These are phyloP conservation scores for Aspergillus biplanus DNA, from an alignment of 495 filamentous ascomycete species.

Conservation along the genomic window DNA sequence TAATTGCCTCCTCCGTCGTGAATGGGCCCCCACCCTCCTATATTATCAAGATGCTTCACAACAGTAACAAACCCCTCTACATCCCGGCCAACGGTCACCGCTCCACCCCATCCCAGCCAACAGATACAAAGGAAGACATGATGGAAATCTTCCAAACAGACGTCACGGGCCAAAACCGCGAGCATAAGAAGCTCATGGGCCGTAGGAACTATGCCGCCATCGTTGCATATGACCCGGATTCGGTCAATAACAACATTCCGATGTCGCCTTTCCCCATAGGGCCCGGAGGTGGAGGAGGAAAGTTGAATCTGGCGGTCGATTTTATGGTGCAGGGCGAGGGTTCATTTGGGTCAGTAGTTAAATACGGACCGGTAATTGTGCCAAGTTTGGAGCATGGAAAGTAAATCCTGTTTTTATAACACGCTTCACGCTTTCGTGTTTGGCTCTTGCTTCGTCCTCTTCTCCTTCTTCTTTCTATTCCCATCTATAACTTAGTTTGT, in stretches of 20 bases:
- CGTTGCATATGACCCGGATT: constrained; percentile 89
- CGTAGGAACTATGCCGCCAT: constrained; percentile 93
- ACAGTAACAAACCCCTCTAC: constrained; percentile 82
- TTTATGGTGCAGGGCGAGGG: constrained; percentile 97
- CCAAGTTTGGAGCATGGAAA: constrained; percentile 86
- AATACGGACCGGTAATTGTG: constrained; percentile 96
- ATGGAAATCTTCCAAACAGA: constrained; percentile 97
- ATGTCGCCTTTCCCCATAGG: constrained; percentile 35
- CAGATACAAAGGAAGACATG: constrained; percentile 98
- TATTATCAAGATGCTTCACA: constrained; percentile 89
- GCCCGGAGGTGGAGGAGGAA: constrained; percentile 47
- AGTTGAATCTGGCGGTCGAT: constrained; percentile 87
- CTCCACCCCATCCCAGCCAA: constrained; percentile 50
- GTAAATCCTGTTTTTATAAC: constrained; percentile 19
- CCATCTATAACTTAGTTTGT: not conserved
- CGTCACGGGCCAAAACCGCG: constrained; percentile 75
- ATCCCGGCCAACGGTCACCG: constrained; percentile 89
- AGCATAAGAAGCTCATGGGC: constrained; percentile 89
- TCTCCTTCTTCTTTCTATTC: not conserved
- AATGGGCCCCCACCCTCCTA: constrained; percentile 83
- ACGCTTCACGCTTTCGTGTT: not conserved
- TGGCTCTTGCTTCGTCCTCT: not conserved
- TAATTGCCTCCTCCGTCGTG: constrained; percentile 89
- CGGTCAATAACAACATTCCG: constrained; percentile 47
- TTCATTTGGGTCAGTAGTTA: constrained; percentile 74